A percentile compares a stretch with the other conserved stretches of the same genome.
phyloP scores from a whole-genome alignment of 2,329 filamentous ascomycete genomes.

The Cladosporium oxysporum region DNA sequence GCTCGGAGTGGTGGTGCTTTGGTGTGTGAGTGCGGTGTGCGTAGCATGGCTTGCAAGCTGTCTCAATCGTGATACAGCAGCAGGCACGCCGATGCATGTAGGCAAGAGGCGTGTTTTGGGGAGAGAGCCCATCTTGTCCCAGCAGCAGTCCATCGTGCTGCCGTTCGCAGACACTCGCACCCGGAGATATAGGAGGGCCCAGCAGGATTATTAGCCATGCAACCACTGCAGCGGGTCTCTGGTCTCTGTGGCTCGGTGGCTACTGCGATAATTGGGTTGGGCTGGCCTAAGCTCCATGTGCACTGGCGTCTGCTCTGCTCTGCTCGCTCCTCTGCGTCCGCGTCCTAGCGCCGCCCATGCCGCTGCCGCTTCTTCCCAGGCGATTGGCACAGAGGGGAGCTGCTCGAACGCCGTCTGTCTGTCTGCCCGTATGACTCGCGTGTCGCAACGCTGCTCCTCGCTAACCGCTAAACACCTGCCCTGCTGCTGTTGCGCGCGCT shows the following conservation, averaged over 20 bases:
- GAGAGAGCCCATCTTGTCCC: background rate
- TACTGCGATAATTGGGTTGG: background rate
- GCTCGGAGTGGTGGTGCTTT: background rate
- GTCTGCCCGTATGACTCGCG: background rate
- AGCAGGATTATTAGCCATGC: background rate
- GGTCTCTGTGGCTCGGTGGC: background rate
- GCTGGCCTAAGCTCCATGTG: background rate
- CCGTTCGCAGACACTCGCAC: slow-evolving; percentile 5
- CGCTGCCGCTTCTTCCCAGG: background rate
- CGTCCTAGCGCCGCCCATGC: background rate
- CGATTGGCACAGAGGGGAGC: slow-evolving; percentile 9
- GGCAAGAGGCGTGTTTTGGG: background rate
- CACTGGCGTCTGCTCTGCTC: background rate
- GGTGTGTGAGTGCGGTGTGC: slow-evolving; percentile 7
- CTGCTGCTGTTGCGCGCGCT: background rate
- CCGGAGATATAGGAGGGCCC: background rate
- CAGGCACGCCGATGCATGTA: background rate
- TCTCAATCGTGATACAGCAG: slow-evolving; percentile 3
- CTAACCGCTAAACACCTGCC: slow-evolving; percentile 1
- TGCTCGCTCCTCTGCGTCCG: too few species aligned
- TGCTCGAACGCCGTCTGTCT: background rate
- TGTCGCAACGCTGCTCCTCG: slow-evolving; percentile 5
- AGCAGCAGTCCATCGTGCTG: background rate
- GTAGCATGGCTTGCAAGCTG: slow-evolving; percentile 5
- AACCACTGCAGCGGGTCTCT: slow-evolving; percentile 3